Evolutionary conservation across 2,329 filamentous ascomycete species (phyloP).

Genomic region (Sclerotinia glacialis): DNA sequence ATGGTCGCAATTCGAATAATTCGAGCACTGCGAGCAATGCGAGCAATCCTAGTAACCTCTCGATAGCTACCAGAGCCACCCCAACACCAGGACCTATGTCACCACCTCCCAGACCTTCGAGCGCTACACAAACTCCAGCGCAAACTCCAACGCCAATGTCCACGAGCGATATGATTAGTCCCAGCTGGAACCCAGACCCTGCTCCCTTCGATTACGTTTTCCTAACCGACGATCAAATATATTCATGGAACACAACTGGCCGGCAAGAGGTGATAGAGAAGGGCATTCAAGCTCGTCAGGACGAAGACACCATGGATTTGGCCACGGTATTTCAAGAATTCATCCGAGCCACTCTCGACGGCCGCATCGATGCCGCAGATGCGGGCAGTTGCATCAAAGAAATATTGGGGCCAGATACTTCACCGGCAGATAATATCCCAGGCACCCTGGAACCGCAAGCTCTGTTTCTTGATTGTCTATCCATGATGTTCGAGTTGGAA

Average conservation of each 20-base stretch:
- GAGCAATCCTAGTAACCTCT: constrained; percentile 35
- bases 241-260: constrained; percentile 65
- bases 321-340: constrained; percentile 81
- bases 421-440: constrained; percentile 49
- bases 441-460: constrained; percentile 60
- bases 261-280: constrained; percentile 65
- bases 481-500: constrained; percentile 73
- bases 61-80: constrained; percentile 33
- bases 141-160: constrained; percentile 29
- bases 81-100: constrained; percentile 40
- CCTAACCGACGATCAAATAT: constrained; percentile 67
- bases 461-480: constrained; percentile 79
- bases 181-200: constrained; percentile 36
- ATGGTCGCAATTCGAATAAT: constrained; percentile 31
- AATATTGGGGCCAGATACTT: constrained; percentile 60
- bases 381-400: constrained; percentile 72
- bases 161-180: constrained; percentile 33
- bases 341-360: constrained; percentile 69
- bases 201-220: constrained; percentile 67
- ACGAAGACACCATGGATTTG: constrained; percentile 66
- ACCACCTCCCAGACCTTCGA: constrained; percentile 36
- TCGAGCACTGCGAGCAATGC: constrained; percentile 32
- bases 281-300: constrained; percentile 61
- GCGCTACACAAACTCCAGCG: constrained; percentile 35
- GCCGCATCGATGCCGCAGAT: constrained; percentile 62